Conservation (phyloP, 2,329 filamentous ascomycete genomes). For the Trichoderma hamatum region DNA sequence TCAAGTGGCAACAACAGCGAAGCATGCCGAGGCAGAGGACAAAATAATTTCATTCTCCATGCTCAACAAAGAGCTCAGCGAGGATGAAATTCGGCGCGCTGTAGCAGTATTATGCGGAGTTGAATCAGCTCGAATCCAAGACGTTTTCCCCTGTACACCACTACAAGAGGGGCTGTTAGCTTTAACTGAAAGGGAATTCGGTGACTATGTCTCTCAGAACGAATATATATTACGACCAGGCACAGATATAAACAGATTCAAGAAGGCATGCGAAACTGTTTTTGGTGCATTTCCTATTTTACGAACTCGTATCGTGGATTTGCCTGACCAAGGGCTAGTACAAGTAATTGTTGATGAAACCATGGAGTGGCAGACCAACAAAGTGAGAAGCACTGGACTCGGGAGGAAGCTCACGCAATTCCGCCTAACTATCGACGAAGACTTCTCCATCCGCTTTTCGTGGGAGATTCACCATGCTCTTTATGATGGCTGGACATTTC, state of each 20-base stretch:
- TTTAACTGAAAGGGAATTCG: slow-evolving; percentile 42
- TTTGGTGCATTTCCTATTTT: slow-evolving; percentile 48
- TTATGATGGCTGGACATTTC: not conserved
- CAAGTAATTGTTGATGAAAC: not conserved
- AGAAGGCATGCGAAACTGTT: not conserved
- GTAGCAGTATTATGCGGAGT: not conserved
- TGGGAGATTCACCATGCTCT: not conserved
- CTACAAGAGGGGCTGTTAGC: slow-evolving; percentile 59
- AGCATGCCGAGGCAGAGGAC: not conserved
- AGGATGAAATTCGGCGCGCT: not conserved
- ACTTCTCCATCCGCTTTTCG: not conserved
- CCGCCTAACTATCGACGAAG: not conserved
- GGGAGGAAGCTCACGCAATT: not conserved
- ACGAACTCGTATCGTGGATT: slow-evolving; percentile 34
- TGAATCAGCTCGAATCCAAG: slow-evolving; percentile 38
- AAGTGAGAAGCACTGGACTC: not conserved
- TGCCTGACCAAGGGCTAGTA: not conserved
- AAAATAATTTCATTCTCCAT: not conserved
- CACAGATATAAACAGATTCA: not conserved
- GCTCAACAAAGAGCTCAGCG: not conserved
- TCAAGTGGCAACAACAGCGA: not conserved
- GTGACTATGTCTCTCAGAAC: slow-evolving; percentile 53
- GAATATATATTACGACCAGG: not conserved
- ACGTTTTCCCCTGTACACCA: slow-evolving; percentile 58
- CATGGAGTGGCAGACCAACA: not conserved